Conservation (phyloP, 75 land plant species). For the Pinus tabuliformis region DNA sequence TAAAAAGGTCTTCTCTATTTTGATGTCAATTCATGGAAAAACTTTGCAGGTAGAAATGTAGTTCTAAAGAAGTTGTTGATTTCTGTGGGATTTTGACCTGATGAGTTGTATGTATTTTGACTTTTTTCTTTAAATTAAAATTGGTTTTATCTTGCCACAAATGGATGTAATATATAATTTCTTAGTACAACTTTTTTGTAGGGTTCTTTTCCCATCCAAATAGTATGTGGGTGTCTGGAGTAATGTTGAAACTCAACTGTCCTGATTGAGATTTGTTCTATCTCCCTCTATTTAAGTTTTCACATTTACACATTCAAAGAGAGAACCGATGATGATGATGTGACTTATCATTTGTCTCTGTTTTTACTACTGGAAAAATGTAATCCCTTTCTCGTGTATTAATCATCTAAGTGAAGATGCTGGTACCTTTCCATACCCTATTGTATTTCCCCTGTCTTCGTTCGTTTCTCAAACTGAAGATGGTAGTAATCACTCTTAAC, state of each 20-base stretch:
- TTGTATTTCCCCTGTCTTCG: no score
- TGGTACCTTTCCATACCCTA: no score
- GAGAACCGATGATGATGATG: conserved; percentile 47
- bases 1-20: conserved; percentile 59
- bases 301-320: conserved; percentile 71
- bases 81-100: no score
- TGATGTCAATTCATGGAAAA: conserved; percentile 62
- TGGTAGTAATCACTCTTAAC: no score
- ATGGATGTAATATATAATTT: background rate
- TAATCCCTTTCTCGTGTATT: background rate
- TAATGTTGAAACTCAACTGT: conserved; percentile 86
- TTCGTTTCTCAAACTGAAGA: no score
- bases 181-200: conserved; percentile 9
- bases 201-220: conserved; percentile 89
- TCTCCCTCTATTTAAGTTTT: conserved; percentile 74
- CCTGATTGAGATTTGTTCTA: conserved; percentile 83
- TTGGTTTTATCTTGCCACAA: background rate
- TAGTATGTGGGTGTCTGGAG: conserved; percentile 84
- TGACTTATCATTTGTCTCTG: background rate
- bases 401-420: no score
- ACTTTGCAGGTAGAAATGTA: conserved; percentile 65
- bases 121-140: no score
- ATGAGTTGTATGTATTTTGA: background rate
- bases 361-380: no score
- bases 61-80: background rate